These are phyloP conservation scores for Turritis glabra DNA, from an alignment of 345 rosid genomes.

Conservation along the genomic window DNA sequence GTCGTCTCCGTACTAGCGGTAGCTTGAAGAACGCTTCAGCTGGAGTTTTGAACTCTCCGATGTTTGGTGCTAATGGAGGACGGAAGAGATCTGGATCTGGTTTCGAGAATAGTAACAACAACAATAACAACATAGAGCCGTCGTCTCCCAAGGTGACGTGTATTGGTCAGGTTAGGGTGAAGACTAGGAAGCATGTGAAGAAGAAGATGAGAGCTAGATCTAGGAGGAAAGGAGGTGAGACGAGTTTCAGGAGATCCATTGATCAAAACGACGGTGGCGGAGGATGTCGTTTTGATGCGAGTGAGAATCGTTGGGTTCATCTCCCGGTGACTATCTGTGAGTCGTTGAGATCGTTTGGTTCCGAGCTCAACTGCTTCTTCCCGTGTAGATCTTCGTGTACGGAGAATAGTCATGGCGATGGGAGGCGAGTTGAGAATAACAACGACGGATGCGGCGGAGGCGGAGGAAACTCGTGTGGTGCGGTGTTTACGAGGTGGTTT, in stretches of 20 bases:
- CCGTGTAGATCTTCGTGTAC: constrained; percentile 83
- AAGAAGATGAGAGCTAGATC: constrained; percentile 74
- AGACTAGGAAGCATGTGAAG: constrained; percentile 90
- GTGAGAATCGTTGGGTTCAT: constrained; percentile 72
- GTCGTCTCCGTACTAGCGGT: constrained; percentile 68
- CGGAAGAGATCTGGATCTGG: constrained; percentile 72
- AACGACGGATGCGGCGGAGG: constrained; percentile 34
- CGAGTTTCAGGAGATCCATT: constrained; percentile 55
- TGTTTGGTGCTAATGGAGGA: constrained; percentile 62
- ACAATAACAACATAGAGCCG: constrained; percentile 50
- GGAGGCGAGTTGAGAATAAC: constrained; percentile 37
- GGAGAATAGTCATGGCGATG: constrained; percentile 32
- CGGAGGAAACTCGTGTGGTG: constrained; percentile 60
- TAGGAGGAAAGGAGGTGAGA: constrained; percentile 53
- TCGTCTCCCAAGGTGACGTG: constrained; percentile 97
- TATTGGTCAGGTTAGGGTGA: constrained; percentile 97
- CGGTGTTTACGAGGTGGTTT: constrained; percentile 79
- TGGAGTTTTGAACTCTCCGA: constrained; percentile 81
- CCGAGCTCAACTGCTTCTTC: constrained; percentile 83
- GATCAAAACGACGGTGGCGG: constrained; percentile 30
- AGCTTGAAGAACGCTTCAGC: constrained; percentile 56
- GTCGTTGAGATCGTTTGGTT: constrained; percentile 72
- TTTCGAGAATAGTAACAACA: constrained; percentile 13
- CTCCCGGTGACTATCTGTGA: constrained; percentile 82
- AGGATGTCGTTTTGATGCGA: constrained; percentile 32